Evolutionary conservation across 192 early-diverging fungal genomes (phyloP).

Genomic region (Coemansia sp.): DNA sequence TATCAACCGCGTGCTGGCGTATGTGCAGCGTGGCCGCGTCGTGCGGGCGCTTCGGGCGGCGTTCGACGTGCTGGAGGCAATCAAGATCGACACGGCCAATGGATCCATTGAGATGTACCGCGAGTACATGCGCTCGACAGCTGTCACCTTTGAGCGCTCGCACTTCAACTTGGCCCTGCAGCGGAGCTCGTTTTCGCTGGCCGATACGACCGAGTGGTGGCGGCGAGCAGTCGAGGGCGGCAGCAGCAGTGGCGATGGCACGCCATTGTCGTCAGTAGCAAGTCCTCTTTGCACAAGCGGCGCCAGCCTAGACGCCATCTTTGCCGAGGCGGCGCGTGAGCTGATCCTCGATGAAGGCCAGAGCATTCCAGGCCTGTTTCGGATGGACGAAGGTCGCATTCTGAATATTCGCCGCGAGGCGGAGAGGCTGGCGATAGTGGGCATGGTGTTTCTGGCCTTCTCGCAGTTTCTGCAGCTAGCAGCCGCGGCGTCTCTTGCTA

Average conservation of each 20-base stretch:
- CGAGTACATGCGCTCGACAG: conserved; percentile 70
- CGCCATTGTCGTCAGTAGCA: background rate
- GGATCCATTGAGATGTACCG: conserved; percentile 68
- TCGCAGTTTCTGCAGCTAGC: conserved; percentile 48
- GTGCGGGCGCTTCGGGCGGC: conserved; percentile 68
- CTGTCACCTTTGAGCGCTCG: conserved; percentile 70
- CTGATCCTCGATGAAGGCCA: conserved; percentile 51
- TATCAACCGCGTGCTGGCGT: conserved; percentile 64
- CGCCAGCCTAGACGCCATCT: conserved; percentile 34
- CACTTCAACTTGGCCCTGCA: conserved; percentile 60
- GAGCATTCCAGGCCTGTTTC: conserved; percentile 38
- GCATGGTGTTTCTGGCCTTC: conserved; percentile 47
- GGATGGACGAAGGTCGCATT: conserved; percentile 56
- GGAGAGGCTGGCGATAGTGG: conserved; percentile 46
- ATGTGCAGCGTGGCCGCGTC: conserved; percentile 64
- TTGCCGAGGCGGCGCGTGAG: conserved; percentile 34
- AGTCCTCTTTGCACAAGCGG: background rate
- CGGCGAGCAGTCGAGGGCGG: conserved; percentile 22
- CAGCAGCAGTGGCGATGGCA: background rate
- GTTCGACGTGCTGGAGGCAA: conserved; percentile 67
- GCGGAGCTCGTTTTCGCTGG: conserved; percentile 26
- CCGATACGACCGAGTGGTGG: conserved; percentile 52
- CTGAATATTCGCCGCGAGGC: conserved; percentile 36
- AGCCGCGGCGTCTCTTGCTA: conserved; percentile 1
- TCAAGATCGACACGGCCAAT: conserved; percentile 67